phyloP scores from a whole-genome alignment of 2,329 filamentous ascomycete species.

The Trichoderma atroviride region DNA sequence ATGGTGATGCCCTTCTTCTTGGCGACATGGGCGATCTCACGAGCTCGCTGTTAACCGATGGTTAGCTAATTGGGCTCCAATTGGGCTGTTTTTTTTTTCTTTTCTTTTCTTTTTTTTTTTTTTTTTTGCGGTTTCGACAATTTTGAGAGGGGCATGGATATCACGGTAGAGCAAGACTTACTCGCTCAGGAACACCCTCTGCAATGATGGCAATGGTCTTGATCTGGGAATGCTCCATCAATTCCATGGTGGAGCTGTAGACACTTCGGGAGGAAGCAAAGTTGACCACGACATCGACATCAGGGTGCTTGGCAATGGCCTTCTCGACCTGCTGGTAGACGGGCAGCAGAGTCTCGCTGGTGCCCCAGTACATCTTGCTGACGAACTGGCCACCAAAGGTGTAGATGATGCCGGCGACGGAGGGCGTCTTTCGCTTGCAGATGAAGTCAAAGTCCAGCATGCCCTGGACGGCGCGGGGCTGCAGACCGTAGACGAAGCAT shows the following conservation, averaged over 20 bases:
- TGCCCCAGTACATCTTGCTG: slow-evolving; percentile 99
- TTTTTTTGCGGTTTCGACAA: neutral
- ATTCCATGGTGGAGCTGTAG: slow-evolving; percentile 97
- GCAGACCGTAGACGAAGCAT: slow-evolving; percentile 99
- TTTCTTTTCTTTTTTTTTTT: neutral
- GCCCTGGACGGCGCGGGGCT: slow-evolving; percentile 88
- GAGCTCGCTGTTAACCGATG: slow-evolving; percentile 68
- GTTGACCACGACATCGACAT: slow-evolving; percentile 98
- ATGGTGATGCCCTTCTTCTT: slow-evolving; percentile 99
- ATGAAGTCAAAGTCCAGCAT: slow-evolving; percentile 99
- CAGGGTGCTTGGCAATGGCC: slow-evolving; percentile 93
- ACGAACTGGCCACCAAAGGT: slow-evolving; percentile 99
- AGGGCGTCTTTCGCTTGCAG: slow-evolving; percentile 96
- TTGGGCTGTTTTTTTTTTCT: no score
- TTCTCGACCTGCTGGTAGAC: slow-evolving; percentile 95
- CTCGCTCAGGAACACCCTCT: slow-evolving; percentile 96
- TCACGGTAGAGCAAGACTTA: slow-evolving; percentile 51
- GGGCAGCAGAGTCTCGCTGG: slow-evolving; percentile 95
- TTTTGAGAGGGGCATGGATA: neutral
- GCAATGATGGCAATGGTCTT: slow-evolving; percentile 99
- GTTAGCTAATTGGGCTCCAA: slow-evolving; percentile 30
- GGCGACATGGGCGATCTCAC: slow-evolving; percentile 95
- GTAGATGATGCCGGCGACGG: slow-evolving; percentile 99
- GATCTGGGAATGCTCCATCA: slow-evolving; percentile 96
- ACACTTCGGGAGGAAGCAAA: slow-evolving; percentile 98